These are phyloP conservation scores for Rhizophagus sp. DNA, from an alignment of 192 early-diverging fungal species.

Conservation along the genomic window DNA sequence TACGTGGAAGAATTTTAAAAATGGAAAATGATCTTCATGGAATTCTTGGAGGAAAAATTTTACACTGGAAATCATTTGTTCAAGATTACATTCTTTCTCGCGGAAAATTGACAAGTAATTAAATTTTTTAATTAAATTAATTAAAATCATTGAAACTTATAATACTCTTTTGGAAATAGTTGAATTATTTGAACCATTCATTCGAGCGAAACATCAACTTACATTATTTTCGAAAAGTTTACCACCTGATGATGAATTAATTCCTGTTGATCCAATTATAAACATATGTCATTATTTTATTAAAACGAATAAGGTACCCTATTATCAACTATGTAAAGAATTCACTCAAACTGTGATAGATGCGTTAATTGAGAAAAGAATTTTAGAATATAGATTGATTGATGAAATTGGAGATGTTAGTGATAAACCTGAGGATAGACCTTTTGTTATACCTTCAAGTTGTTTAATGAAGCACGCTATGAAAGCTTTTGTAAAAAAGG, in stretches of 20 bases:
- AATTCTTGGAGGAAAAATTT: constrained; percentile 1
- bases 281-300: neutral
- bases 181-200: constrained; percentile 2
- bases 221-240: neutral
- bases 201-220: neutral
- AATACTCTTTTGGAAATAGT: neutral
- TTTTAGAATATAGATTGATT: neutral
- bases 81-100: neutral
- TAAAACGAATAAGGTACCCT: neutral
- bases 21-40: constrained; percentile 14
- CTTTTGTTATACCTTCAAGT: constrained; percentile 7
- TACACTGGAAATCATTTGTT: neutral
- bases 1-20: neutral
- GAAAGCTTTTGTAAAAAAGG: neutral
- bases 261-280: neutral
- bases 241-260: neutral
- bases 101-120: neutral
- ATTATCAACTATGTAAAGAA: neutral
- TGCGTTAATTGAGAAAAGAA: neutral
- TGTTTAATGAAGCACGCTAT: neutral
- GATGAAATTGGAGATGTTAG: neutral
- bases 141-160: no score
- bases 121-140: neutral
- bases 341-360: neutral
- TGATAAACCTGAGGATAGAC: neutral